Conservation (phyloP, 768 basidiomycete species). For the Pleurotus cornucopiae region DNA sequence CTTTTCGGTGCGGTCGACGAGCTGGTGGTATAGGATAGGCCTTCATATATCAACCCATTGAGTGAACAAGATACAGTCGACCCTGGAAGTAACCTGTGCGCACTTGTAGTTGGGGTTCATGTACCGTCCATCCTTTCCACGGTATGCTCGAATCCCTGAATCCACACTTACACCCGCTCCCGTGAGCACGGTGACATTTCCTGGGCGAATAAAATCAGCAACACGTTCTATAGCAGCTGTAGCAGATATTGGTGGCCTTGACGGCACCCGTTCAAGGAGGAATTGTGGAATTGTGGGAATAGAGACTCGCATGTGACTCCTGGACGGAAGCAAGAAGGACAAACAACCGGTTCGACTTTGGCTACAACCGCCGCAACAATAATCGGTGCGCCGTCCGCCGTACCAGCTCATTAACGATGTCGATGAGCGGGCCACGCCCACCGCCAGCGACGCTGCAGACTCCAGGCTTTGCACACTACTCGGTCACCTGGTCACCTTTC, state of each 20-base stretch:
- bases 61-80: neutral
- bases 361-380: constrained; percentile 8
- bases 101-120: constrained; percentile 90
- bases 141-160: constrained; percentile 92
- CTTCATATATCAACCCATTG: constrained; percentile 24
- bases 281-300: constrained; percentile 70
- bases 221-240: constrained; percentile 58
- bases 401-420: constrained; percentile 3
- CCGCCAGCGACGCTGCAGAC: constrained; percentile 60
- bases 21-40: constrained; percentile 78
- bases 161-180: constrained; percentile 96
- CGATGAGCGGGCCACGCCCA: constrained; percentile 26
- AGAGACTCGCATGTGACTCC: constrained; percentile 57
- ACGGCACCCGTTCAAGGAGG: constrained; percentile 27
- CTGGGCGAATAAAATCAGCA: constrained; percentile 59
- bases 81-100: constrained; percentile 17
- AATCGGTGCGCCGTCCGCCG: neutral
- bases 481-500: constrained; percentile 83
- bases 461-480: constrained; percentile 81
- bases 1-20: constrained; percentile 65
- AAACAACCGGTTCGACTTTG: neutral
- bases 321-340: constrained; percentile 2
- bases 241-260: constrained; percentile 23
- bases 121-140: constrained; percentile 82
- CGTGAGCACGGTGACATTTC: constrained; percentile 74